phyloP scores from a whole-genome alignment of 2,329 filamentous ascomycete species.

The Fusarium luffae region DNA sequence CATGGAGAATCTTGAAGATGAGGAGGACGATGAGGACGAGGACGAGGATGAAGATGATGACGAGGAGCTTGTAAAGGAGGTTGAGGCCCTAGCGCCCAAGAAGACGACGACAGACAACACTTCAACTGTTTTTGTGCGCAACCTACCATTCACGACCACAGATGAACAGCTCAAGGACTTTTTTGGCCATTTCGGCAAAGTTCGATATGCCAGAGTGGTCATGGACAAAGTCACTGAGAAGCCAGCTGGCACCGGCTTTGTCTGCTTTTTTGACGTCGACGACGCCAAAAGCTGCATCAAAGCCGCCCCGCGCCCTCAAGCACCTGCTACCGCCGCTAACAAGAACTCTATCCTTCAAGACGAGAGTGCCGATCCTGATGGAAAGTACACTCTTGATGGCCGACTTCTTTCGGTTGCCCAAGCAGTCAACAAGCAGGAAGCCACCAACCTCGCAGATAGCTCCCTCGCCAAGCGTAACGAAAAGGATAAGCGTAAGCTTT shows the following conservation, averaged over 20 bases:
- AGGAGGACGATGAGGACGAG: slow-evolving; percentile 62
- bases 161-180: slow-evolving; percentile 86
- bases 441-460: slow-evolving; percentile 77
- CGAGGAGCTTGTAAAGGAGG: slow-evolving; percentile 57
- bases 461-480: slow-evolving; percentile 72
- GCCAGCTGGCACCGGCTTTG: slow-evolving; percentile 92
- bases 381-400: slow-evolving; percentile 90
- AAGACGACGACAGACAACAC: slow-evolving; percentile 64
- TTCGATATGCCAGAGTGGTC: slow-evolving; percentile 92
- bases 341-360: slow-evolving; percentile 90
- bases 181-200: slow-evolving; percentile 86
- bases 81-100: slow-evolving; percentile 45
- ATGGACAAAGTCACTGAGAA: slow-evolving; percentile 86
- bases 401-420: slow-evolving; percentile 85
- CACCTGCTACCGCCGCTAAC: slow-evolving; percentile 62
- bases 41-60: slow-evolving; percentile 58
- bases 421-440: slow-evolving; percentile 86
- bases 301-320: slow-evolving; percentile 71
- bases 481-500: slow-evolving; percentile 90
- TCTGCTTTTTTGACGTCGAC: slow-evolving; percentile 84
- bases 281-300: slow-evolving; percentile 83
- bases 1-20: slow-evolving; percentile 67
- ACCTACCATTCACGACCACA: slow-evolving; percentile 88
- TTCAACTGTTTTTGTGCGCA: slow-evolving; percentile 90
- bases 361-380: slow-evolving; percentile 81